Percentiles rank a stretch among this genome's conserved stretches.
These are phyloP conservation scores for Coemansia aciculifera DNA, from an alignment of 192 early-diverging fungal species.

Conservation along the genomic window DNA sequence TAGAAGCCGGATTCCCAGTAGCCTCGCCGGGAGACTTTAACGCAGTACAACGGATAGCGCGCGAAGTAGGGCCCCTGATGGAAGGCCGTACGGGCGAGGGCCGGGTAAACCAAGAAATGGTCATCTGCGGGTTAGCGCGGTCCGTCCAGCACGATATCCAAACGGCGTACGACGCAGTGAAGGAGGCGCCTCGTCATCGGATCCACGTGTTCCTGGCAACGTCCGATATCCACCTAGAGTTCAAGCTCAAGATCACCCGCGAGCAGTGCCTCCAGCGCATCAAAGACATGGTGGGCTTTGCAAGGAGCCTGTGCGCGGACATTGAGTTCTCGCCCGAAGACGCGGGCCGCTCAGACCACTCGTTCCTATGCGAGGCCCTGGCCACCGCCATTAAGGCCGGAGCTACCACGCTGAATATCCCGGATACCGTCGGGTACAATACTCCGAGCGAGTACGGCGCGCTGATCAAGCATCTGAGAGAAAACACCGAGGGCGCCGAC, in stretches of 20 bases:
- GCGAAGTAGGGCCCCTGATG: constrained; percentile 84
- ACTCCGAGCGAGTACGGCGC: constrained; percentile 86
- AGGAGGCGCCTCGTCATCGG: constrained; percentile 78
- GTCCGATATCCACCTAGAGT: constrained; percentile 92
- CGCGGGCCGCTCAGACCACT: constrained; percentile 86
- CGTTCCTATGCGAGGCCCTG: constrained; percentile 83
- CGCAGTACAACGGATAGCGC: constrained; percentile 90
- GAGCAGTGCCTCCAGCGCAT: constrained; percentile 84
- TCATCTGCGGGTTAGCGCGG: constrained; percentile 88
- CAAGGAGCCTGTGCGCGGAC: constrained; percentile 77
- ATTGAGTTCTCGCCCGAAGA: constrained; percentile 97
- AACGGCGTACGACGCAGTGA: constrained; percentile 86
- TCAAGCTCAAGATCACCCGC: constrained; percentile 89
- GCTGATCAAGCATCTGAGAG: constrained; percentile 79
- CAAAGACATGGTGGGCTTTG: constrained; percentile 75
- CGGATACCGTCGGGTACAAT: constrained; percentile 98
- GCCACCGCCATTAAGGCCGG: constrained; percentile 83
- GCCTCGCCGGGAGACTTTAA: constrained; percentile 95
- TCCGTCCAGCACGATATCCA: constrained; percentile 83
- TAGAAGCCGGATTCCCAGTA: constrained; percentile 96
- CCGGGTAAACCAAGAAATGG: constrained; percentile 65
- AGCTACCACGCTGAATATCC: constrained; percentile 94
- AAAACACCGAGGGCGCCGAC: constrained; percentile 70
- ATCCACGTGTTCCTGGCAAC: constrained; percentile 97
- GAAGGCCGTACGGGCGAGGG: constrained; percentile 76